Percentiles rank a stretch among this genome's conserved stretches.
Evolutionary conservation across 2,329 filamentous ascomycete species (phyloP).

Genomic region (Fusarium nygamai): DNA sequence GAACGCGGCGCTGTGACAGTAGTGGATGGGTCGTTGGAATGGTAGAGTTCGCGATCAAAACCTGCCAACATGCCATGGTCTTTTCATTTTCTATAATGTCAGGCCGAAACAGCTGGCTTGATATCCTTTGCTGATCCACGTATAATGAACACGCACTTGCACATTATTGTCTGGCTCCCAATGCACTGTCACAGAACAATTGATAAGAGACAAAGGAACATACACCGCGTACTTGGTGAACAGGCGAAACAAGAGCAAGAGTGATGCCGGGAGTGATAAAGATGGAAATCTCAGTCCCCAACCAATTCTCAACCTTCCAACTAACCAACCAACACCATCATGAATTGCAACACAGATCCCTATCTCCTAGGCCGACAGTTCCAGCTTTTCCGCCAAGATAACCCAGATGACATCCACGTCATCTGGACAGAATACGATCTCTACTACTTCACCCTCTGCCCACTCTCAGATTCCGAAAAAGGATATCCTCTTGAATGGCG

Average conservation of each 20-base stretch:
- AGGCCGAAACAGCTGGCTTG: background rate
- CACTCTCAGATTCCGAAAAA: fast-evolving
- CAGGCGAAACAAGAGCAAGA: background rate
- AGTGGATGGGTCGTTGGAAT: fast-evolving
- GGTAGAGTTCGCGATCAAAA: background rate
- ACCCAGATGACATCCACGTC: fast-evolving
- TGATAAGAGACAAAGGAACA: background rate
- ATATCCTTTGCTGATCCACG: no score
- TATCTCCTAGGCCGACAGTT: background rate
- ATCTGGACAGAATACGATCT: background rate
- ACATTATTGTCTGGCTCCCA: fast-evolving
- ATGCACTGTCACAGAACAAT: background rate
- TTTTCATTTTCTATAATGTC: background rate
- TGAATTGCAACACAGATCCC: background rate
- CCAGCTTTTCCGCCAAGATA: background rate
- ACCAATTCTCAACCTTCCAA: background rate
- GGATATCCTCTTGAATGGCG: background rate
- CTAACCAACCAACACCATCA: background rate
- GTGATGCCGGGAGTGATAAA: background rate
- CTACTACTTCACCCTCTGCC: background rate
- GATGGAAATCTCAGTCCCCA: no score
- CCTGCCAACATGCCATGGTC: background rate
- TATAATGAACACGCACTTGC: background rate
- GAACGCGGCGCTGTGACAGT: background rate
- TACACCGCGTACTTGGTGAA: background rate